Evolutionary conservation across 306 rosid genomes (phyloP), one percentile per base, ranked within the genome.

Genomic region (Herpetospermum pedunculosum): DNA sequence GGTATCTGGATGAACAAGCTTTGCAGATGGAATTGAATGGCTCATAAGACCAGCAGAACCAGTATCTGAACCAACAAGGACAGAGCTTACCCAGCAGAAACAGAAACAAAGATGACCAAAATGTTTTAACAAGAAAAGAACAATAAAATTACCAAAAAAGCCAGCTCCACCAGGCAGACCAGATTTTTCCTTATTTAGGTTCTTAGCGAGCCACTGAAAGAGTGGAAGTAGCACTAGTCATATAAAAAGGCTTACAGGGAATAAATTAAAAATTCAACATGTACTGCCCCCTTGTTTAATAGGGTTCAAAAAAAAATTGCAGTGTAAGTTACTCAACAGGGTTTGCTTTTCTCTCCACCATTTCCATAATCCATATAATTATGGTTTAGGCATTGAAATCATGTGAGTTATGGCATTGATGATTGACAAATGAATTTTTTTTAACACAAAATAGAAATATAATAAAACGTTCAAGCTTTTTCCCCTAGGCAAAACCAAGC

Each of bases 141-240:
- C 74, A 76, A 29, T 48, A 76, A 35, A 79, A 29, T 11, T 25
- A 91, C 98, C 98, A 85, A 62, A 49, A 78, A 80, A 77, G 60
- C 84, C 74, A 40, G 77, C 35, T 76, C 90, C 96, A 74, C 82
- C 82, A 37, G 55, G 85, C 80, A 83, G 40, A 69, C 77, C 54
- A 46, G 81, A 80, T 84, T 79, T 89, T 60, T 86, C 94, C 82
- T 82, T 90, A 65, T 76, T 75, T 47, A 79, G 81, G 77, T 85
- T 91, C 84, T 85, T 94, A 18, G 87, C 77, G 76, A 91, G 94
- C 97, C 97, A 94, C 98, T 94, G 76, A 69, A 77, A 73, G 76
- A 54, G 72, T 59, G 52, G 63, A 75, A 59, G 78, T 32, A 84
- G 49, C 72, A 26, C 21, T 37, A 40, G 41, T 72, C 58, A 73